Evolutionary conservation across 2,329 filamentous ascomycete genomes (phyloP).

Genomic region (Diaporthe sp.): DNA sequence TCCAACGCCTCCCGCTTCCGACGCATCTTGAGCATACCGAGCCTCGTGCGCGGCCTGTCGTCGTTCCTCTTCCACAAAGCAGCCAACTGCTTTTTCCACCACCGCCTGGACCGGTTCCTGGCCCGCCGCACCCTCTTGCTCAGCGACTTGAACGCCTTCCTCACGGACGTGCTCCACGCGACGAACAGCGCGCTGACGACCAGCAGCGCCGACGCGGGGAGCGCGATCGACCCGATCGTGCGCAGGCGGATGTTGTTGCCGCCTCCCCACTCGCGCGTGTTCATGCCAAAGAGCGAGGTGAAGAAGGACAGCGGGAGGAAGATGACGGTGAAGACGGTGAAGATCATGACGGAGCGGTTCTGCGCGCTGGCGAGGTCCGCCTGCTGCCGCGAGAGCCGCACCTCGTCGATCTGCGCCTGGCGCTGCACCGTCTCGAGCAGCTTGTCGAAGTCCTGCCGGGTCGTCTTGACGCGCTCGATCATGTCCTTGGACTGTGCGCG

Average conservation of each 20-base stretch:
- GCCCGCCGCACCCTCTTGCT: not conserved
- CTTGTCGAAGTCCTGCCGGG: constrained; percentile 33
- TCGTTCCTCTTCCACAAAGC: not conserved
- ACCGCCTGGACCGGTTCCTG: not conserved
- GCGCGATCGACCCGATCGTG: constrained; percentile 35
- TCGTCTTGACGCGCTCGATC: constrained; percentile 14
- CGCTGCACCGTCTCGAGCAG: constrained; percentile 36
- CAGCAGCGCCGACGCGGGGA: constrained; percentile 24
- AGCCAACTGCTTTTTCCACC: constrained; percentile 8
- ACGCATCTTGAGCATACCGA: not conserved
- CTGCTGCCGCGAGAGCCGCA: constrained; percentile 36
- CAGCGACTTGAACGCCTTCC: constrained; percentile 7
- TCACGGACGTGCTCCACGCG: constrained; percentile 29
- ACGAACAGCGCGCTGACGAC: constrained; percentile 12
- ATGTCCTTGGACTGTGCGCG: constrained; percentile 28
- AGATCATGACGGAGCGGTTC: constrained; percentile 50
- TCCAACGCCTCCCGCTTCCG: not conserved
- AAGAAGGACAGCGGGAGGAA: constrained; percentile 47
- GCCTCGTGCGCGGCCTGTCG: not conserved
- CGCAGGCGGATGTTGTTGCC: not conserved
- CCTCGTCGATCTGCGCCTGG: constrained; percentile 38
- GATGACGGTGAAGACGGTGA: constrained; percentile 51
- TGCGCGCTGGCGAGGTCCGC: constrained; percentile 42
- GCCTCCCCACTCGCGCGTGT: constrained; percentile 40
- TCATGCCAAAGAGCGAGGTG: constrained; percentile 45